A percentile compares a stretch with the other conserved stretches of the same genome.
Evolutionary conservation across 2,329 filamentous ascomycete genomes (phyloP).

Genomic region (Sphaerulina vaccinii): DNA sequence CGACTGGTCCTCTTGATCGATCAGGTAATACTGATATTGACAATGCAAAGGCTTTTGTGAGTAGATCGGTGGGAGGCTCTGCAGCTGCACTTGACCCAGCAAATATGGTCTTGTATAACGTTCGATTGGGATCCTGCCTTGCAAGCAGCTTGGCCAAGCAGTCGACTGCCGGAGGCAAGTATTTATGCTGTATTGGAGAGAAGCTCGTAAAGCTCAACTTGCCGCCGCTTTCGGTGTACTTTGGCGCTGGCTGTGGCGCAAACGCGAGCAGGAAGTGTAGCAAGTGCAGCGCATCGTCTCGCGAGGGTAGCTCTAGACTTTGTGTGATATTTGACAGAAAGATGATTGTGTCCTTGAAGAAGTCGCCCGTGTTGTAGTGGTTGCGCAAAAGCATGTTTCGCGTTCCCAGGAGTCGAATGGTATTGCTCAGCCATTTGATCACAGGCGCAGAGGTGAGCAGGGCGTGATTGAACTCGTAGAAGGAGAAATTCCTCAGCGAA

Average conservation of each 20-base stretch:
- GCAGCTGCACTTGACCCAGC: conserved; percentile 53
- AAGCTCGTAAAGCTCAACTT: conserved; percentile 76
- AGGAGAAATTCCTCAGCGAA: conserved; percentile 89
- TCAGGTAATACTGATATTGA: conserved; percentile 84
- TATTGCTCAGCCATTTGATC: conserved; percentile 77
- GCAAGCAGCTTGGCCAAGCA: conserved; percentile 87
- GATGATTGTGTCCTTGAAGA: conserved; percentile 93
- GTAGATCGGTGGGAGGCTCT: conserved; percentile 67
- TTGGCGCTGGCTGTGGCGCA: conserved; percentile 73
- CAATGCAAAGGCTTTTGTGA: conserved; percentile 83
- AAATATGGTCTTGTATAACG: conserved; percentile 80
- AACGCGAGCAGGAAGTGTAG: conserved; percentile 90
- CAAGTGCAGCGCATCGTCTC: conserved; percentile 82
- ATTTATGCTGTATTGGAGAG: conserved; percentile 77
- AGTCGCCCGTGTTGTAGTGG: conserved; percentile 82
- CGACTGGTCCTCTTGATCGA: conserved; percentile 56
- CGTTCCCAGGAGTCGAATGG: conserved; percentile 84
- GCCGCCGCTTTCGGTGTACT: conserved; percentile 38
- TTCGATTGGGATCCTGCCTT: conserved; percentile 87
- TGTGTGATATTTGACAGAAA: conserved; percentile 82
- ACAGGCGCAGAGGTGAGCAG: conserved; percentile 73
- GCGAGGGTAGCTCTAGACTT: conserved; percentile 74
- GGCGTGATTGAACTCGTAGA: conserved; percentile 73
- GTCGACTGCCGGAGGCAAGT: conserved; percentile 86
- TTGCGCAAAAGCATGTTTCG: conserved; percentile 81